These are phyloP conservation scores for Leptographium galeiforme DNA, from an alignment of 2,329 filamentous ascomycete genomes.

Conservation along the genomic window DNA sequence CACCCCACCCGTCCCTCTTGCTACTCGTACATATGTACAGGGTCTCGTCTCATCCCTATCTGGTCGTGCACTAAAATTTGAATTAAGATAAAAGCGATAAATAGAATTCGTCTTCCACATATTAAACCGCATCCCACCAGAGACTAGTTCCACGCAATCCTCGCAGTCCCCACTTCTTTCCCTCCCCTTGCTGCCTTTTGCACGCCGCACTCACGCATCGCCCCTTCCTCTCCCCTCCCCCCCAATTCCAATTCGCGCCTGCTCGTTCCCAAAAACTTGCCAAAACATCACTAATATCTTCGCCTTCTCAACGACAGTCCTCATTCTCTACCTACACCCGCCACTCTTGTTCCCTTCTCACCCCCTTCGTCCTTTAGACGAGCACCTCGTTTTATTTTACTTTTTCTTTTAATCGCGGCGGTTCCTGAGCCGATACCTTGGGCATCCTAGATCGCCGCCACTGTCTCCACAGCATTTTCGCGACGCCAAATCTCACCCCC, in stretches of 20 bases:
- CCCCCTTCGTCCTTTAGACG: not conserved
- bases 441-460: constrained; percentile 2
- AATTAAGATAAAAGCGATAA: not conserved
- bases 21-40: too few relatives aligned
- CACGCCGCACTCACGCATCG: not conserved
- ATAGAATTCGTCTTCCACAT: not conserved
- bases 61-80: not conserved
- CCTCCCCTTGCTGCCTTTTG: not conserved
- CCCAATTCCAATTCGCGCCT: constrained; percentile 2
- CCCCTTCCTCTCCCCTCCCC: not conserved
- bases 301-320: not conserved
- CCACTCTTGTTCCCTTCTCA: not conserved
- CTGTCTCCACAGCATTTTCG: constrained; percentile 6
- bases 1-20: not conserved
- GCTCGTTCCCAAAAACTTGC: not conserved
- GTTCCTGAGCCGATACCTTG: constrained; percentile 1
- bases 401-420: not conserved
- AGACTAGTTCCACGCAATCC: constrained; percentile 1
- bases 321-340: not conserved
- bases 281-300: not conserved
- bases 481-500: constrained; percentile 5
- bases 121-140: constrained; percentile 1
- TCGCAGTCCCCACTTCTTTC: not conserved
- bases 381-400: not conserved
- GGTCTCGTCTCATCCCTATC: constrained; percentile 5